Percentiles rank a stretch among this genome's conserved stretches.
Evolutionary conservation across 345 rosid species (phyloP).

Genomic region (Raphanus raphanistrum): DNA sequence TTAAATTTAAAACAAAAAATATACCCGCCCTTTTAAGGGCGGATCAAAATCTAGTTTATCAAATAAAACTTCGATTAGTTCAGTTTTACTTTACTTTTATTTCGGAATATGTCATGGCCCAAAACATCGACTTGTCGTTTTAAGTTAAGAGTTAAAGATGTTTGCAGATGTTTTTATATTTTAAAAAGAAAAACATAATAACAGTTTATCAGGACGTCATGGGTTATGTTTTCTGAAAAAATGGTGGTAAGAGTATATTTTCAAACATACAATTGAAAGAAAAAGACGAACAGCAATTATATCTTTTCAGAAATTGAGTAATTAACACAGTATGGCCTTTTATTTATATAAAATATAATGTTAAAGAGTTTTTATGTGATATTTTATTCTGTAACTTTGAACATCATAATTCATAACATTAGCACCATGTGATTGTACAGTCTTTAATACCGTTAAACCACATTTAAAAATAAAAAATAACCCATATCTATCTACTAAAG

Average conservation of each 20-base stretch:
- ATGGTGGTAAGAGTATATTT: neutral
- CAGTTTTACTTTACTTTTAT: neutral
- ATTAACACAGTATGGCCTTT: neutral
- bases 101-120: neutral
- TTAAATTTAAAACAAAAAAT: too few relatives aligned
- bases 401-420: conserved; percentile 1
- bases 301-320: neutral
- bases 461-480: neutral
- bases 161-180: neutral
- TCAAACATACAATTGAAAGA: neutral
- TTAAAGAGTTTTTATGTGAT: neutral
- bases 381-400: neutral
- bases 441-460: neutral
- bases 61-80: neutral
- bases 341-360: neutral
- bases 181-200: neutral
- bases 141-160: neutral
- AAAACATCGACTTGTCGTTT: neutral
- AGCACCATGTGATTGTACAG: neutral
- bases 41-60: too few relatives aligned
- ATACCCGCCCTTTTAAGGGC: too few relatives aligned
- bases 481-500: neutral
- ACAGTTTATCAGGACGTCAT: neutral
- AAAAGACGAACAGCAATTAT: neutral
- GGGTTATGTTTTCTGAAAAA: neutral